A percentile compares a stretch with the other conserved stretches of the same genome.
These are phyloP conservation scores for Phaseolus coccineus DNA, from an alignment of 331 rosid genomes.

Conservation along the genomic window DNA sequence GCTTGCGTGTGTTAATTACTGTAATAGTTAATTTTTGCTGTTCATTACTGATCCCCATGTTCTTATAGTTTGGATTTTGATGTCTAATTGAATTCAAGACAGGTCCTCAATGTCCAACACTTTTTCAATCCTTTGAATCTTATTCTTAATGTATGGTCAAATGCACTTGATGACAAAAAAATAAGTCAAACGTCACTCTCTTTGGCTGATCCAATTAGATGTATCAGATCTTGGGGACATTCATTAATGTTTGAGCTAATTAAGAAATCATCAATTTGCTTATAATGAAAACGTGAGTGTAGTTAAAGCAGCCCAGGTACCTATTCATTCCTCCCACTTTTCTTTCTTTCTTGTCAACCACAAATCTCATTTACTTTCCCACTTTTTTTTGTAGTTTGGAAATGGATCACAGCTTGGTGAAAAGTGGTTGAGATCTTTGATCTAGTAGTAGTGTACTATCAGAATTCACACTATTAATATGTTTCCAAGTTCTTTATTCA, in stretches of 20 bases:
- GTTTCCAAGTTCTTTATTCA: neutral
- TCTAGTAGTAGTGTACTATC: neutral
- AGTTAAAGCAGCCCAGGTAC: neutral
- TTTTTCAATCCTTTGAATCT: conserved; percentile 5
- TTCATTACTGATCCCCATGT: conserved; percentile 28
- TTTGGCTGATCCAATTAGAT: conserved; percentile 43
- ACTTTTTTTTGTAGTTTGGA: neutral
- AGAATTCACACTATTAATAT: neutral
- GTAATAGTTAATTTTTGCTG: neutral
- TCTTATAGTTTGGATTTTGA: conserved; percentile 11
- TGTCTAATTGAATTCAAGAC: conserved; percentile 23
- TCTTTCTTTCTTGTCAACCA: neutral
- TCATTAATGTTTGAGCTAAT: conserved; percentile 28
- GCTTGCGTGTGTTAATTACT: neutral
- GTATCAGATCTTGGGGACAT: conserved; percentile 39
- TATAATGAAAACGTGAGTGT: neutral
- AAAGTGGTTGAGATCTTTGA: neutral
- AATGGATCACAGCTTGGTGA: neutral
- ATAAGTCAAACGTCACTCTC: conserved; percentile 6
- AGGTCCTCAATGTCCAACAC: conserved; percentile 23
- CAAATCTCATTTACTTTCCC: neutral
- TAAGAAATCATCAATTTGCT: neutral
- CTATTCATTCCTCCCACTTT: neutral
- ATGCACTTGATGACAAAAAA: conserved; percentile 7
- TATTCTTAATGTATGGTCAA: conserved; percentile 25